Conservation (phyloP, 371 early-diverging fungal genomes). For the Mortierella sp. region DNA sequence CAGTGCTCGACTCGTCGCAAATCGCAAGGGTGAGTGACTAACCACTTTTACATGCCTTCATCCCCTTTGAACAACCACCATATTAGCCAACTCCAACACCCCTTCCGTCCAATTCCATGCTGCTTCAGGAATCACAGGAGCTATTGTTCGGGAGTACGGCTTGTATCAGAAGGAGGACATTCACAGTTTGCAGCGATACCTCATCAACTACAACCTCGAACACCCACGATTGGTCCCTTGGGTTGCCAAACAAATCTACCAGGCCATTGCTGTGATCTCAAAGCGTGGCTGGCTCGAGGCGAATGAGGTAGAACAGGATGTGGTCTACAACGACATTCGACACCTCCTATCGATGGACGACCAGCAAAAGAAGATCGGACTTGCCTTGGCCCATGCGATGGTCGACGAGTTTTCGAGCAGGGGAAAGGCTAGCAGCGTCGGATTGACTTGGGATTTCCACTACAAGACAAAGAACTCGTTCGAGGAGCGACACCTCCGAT, state of each 20-base stretch:
- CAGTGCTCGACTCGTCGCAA: neutral
- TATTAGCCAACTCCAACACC: conserved; percentile 68
- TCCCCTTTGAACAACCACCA: neutral
- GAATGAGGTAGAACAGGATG: conserved; percentile 63
- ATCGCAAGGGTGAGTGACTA: conserved; percentile 5
- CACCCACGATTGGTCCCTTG: conserved; percentile 39
- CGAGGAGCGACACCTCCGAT: conserved; percentile 64
- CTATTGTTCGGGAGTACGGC: conserved; percentile 71
- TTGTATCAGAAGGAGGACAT: conserved; percentile 66
- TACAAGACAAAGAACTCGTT: conserved; percentile 75
- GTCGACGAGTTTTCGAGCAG: conserved; percentile 77
- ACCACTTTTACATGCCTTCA: neutral
- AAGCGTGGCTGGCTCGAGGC: conserved; percentile 79
- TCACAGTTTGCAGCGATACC: conserved; percentile 64
- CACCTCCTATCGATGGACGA: conserved; percentile 65
- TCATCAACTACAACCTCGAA: conserved; percentile 71
- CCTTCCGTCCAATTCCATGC: conserved; percentile 77
- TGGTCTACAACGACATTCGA: conserved; percentile 65
- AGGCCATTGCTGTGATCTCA: conserved; percentile 68
- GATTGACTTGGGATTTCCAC: conserved; percentile 79
- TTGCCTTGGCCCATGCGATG: conserved; percentile 68
- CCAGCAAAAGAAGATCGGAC: conserved; percentile 63
- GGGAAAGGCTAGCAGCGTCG: conserved; percentile 70
- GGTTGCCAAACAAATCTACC: conserved; percentile 58
- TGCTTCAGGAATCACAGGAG: conserved; percentile 68